A percentile compares a stretch with the other conserved stretches of the same genome.
phyloP scores from a whole-genome alignment of 2,329 filamentous ascomycete genomes.

The Colletotrichum cereale region DNA sequence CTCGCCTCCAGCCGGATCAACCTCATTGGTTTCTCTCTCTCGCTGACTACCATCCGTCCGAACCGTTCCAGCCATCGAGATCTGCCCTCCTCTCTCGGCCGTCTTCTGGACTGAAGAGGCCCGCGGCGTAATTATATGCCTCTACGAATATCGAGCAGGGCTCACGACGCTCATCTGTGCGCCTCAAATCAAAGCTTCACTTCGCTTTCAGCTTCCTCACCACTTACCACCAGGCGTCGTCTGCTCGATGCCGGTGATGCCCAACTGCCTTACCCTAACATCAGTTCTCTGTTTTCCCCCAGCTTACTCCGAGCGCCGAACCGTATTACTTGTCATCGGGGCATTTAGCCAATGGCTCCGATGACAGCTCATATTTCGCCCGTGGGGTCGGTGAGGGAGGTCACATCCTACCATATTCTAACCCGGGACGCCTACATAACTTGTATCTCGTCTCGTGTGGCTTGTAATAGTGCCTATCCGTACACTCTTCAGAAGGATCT shows the following conservation, averaged over 20 bases:
- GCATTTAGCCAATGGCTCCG: neutral
- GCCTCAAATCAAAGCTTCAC: neutral
- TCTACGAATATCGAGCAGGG: neutral
- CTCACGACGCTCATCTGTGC: neutral
- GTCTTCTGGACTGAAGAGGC: neutral
- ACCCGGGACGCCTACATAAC: neutral
- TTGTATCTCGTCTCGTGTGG: neutral
- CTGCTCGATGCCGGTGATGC: neutral
- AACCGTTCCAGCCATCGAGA: slow-evolving; percentile 1
- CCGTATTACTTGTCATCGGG: slow-evolving; percentile 9
- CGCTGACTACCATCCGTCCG: neutral
- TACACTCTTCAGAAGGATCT: slow-evolving; percentile 4
- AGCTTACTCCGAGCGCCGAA: slow-evolving; percentile 22
- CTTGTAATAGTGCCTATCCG: neutral
- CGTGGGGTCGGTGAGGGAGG: slow-evolving; percentile 13
- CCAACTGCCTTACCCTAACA: neutral
- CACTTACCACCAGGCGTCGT: neutral
- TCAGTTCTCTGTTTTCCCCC: neutral
- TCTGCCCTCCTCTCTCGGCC: neutral
- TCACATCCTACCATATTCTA: neutral
- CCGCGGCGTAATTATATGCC: neutral
- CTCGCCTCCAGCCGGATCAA: neutral
- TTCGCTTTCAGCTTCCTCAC: neutral
- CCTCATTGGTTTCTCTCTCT: neutral
- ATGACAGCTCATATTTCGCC: slow-evolving; percentile 30